A percentile compares a stretch with the other conserved stretches of the same genome.
phyloP scores from a whole-genome alignment of 75 land plant species.

The Selaginella tamariscina region DNA sequence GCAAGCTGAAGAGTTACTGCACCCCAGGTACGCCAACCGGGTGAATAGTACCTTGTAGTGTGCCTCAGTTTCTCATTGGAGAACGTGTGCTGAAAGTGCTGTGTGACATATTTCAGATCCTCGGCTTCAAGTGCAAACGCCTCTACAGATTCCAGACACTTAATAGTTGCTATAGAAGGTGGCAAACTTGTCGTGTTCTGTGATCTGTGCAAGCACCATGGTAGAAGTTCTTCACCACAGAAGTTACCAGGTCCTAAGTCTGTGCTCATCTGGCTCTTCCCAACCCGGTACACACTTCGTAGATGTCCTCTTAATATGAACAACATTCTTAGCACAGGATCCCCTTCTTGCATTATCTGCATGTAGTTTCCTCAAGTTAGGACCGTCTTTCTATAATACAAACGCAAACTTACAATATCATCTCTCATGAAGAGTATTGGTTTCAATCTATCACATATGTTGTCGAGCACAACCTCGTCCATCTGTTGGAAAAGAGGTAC shows the following conservation, averaged over 20 bases:
- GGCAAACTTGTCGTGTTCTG: constrained; percentile 52
- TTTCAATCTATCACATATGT: constrained; percentile 74
- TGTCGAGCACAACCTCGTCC: constrained; percentile 83
- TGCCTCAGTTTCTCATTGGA: constrained; percentile 61
- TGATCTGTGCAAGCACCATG: constrained; percentile 74
- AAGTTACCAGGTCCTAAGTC: constrained; percentile 75
- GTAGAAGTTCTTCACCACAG: constrained; percentile 75
- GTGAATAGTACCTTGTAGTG: constrained; percentile 62
- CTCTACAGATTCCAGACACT: constrained; percentile 50
- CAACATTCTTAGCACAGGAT: constrained; percentile 65
- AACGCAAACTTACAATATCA: constrained; percentile 50
- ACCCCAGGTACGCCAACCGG: constrained; percentile 93
- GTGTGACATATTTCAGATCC: constrained; percentile 60
- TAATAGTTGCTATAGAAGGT: constrained; percentile 71
- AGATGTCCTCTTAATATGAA: constrained; percentile 73
- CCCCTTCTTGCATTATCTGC: constrained; percentile 80
- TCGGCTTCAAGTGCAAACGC: constrained; percentile 61
- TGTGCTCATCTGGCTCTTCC: constrained; percentile 49
- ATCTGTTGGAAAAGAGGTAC: constrained; percentile 68
- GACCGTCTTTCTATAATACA: not conserved
- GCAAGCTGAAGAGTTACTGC: constrained; percentile 82
- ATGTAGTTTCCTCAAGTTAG: not conserved
- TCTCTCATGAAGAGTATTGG: constrained; percentile 64
- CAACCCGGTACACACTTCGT: constrained; percentile 52
- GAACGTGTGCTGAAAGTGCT: constrained; percentile 65